Conservation (phyloP, 1,284 basidiomycete genomes). For the Macrocystidia cucumis region DNA sequence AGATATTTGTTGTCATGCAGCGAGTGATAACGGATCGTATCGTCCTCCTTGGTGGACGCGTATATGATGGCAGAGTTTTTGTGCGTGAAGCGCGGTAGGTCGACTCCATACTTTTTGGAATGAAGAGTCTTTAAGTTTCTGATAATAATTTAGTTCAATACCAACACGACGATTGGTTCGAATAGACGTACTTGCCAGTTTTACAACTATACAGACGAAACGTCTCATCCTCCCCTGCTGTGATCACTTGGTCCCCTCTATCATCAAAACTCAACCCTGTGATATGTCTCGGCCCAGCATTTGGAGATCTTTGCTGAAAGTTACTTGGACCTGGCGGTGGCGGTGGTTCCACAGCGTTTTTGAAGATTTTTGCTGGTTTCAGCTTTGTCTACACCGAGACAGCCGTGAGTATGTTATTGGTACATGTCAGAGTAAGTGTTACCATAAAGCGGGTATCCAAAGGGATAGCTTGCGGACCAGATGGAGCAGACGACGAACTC, state of each 20-base stretch:
- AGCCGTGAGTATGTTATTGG: slow-evolving; percentile 8
- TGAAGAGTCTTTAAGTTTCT: slow-evolving; percentile 75
- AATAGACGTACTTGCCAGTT: slow-evolving; percentile 80
- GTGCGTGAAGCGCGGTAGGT: slow-evolving; percentile 93
- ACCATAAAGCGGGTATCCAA: slow-evolving; percentile 46
- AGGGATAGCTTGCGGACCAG: slow-evolving; percentile 22
- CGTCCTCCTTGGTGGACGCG: slow-evolving; percentile 93
- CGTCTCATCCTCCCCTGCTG: slow-evolving; percentile 89
- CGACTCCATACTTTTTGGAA: slow-evolving; percentile 96
- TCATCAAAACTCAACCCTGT: slow-evolving; percentile 92
- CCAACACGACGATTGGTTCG: slow-evolving; percentile 14
- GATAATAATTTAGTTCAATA: slow-evolving; percentile 10
- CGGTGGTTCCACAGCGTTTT: slow-evolving; percentile 59
- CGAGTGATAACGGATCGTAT: slow-evolving; percentile 92
- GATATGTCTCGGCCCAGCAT: slow-evolving; percentile 56
- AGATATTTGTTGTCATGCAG: slow-evolving; percentile 95
- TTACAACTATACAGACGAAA: slow-evolving; percentile 87
- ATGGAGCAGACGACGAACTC: too few species aligned
- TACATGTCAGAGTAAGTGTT: slow-evolving; percentile 7
- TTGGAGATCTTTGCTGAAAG: slow-evolving; percentile 29
- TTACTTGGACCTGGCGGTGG: slow-evolving; percentile 41
- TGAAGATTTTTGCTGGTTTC: slow-evolving; percentile 89
- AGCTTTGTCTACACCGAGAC: slow-evolving; percentile 46
- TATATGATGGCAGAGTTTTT: slow-evolving; percentile 80
- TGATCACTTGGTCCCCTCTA: slow-evolving; percentile 78